Conservation (phyloP, 345 rosid genomes). For the Eucalyptus urophylla region DNA sequence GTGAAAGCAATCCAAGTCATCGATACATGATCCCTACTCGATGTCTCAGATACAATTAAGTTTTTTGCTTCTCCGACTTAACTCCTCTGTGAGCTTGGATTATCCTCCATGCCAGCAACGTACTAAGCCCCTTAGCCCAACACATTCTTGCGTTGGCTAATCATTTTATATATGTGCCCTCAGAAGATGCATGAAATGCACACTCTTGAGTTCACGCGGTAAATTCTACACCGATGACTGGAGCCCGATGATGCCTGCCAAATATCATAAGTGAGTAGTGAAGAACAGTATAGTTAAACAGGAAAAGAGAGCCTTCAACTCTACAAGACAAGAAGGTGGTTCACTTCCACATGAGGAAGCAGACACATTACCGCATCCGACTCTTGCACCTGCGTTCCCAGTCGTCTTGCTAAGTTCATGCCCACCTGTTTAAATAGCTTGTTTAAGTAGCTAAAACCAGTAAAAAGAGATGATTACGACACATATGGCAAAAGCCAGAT, state of each 20-base stretch:
- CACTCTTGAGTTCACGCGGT: neutral
- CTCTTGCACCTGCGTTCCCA: slow-evolving; percentile 89
- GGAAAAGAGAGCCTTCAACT: neutral
- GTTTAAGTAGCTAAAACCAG: neutral
- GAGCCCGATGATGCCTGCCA: slow-evolving; percentile 78
- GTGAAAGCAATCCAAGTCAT: neutral
- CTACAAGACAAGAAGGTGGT: neutral
- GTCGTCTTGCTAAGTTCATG: slow-evolving; percentile 89
- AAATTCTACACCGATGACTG: slow-evolving; percentile 44
- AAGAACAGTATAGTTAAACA: neutral
- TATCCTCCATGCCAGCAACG: neutral
- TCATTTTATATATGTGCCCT: neutral
- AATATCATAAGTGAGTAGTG: neutral
- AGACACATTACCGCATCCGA: slow-evolving; percentile 64
- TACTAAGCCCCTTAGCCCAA: neutral
- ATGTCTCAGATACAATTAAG: neutral
- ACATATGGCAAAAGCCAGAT: neutral
- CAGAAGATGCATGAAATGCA: neutral
- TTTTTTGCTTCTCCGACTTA: neutral
- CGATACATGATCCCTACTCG: neutral
- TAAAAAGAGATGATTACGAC: neutral
- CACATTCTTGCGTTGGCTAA: neutral
- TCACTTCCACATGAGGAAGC: neutral
- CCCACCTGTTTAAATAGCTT: slow-evolving; percentile 35
- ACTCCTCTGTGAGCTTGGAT: neutral